phyloP scores from a whole-genome alignment of 78 protist species.

The Dictyostelium purpureum region DNA sequence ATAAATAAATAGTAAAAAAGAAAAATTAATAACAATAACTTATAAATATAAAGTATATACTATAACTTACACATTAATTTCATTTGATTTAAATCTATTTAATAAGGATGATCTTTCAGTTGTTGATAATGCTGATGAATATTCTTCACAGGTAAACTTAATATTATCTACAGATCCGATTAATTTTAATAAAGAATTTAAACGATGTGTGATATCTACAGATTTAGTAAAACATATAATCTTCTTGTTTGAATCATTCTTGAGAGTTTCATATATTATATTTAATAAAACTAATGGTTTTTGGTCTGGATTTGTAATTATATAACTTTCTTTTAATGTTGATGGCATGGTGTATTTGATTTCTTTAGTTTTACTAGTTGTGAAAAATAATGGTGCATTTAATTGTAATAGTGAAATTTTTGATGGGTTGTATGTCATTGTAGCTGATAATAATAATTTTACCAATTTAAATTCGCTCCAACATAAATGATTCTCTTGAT shows the following conservation, averaged over 20 bases:
- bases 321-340: slow-evolving; percentile 47
- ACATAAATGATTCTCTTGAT: slow-evolving; percentile 21
- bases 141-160: slow-evolving; percentile 18
- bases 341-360: slow-evolving; percentile 54
- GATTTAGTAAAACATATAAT: slow-evolving; percentile 68
- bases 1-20: not conserved
- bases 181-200: slow-evolving; percentile 35
- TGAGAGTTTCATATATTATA: slow-evolving; percentile 1
- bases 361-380: slow-evolving; percentile 36
- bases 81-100: slow-evolving; percentile 8
- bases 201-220: slow-evolving; percentile 30
- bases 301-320: slow-evolving; percentile 23
- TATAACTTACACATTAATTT: slow-evolving; percentile 41
- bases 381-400: slow-evolving; percentile 65
- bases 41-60: not conserved
- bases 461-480: slow-evolving; percentile 27
- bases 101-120: slow-evolving; percentile 36
- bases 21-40: not conserved
- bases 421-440: slow-evolving; percentile 78
- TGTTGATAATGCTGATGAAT: slow-evolving; percentile 21
- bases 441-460: slow-evolving; percentile 74
- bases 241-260: not conserved
- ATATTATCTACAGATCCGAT: slow-evolving; percentile 5
- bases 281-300: slow-evolving; percentile 52
- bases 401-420: slow-evolving; percentile 68